Percentiles rank a stretch among this genome's conserved stretches.
Evolutionary conservation across 2,329 filamentous ascomycete species (phyloP).

Genomic region (Stylonectria norvegica): DNA sequence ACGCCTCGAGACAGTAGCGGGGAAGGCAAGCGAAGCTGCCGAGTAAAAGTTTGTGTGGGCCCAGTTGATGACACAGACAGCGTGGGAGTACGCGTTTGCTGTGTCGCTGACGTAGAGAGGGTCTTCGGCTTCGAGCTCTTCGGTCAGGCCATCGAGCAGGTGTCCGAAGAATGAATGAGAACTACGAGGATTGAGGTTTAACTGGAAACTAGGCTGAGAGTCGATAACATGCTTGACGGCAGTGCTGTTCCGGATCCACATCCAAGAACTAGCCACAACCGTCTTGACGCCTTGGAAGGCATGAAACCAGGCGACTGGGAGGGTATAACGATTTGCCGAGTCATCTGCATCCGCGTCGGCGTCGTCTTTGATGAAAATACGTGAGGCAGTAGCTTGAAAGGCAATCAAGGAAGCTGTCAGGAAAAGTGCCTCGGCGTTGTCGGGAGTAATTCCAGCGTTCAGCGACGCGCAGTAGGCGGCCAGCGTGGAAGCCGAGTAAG

Average conservation of each 20-base stretch:
- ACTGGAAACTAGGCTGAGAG: conserved; percentile 58
- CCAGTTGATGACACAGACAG: conserved; percentile 65
- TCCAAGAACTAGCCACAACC: conserved; percentile 61
- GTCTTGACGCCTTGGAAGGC: conserved; percentile 66
- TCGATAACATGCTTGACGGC: conserved; percentile 61
- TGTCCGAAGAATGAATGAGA: conserved; percentile 58
- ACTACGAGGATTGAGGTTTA: conserved; percentile 53
- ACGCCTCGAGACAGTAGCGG: conserved; percentile 59
- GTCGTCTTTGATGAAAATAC: conserved; percentile 60
- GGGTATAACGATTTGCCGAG: conserved; percentile 45
- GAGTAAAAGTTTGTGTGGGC: conserved; percentile 59
- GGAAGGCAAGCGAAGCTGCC: conserved; percentile 58
- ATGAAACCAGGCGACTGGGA: conserved; percentile 65
- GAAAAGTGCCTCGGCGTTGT: conserved; percentile 62
- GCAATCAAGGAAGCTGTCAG: conserved; percentile 62
- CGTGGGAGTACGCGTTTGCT: conserved; percentile 57
- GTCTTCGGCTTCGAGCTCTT: conserved; percentile 46
- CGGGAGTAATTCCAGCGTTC: conserved; percentile 52
- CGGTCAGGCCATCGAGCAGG: conserved; percentile 55
- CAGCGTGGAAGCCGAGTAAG: conserved; percentile 62
- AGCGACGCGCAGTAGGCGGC: conserved; percentile 57
- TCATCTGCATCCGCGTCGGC: conserved; percentile 36
- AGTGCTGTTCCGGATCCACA: conserved; percentile 56
- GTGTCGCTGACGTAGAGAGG: conserved; percentile 30
- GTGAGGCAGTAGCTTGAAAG: conserved; percentile 62